Percentiles rank a stretch among this genome's conserved stretches.
Evolutionary conservation across 2,329 filamentous ascomycete species (phyloP).

Genomic region (Alternaria ventricosa): DNA sequence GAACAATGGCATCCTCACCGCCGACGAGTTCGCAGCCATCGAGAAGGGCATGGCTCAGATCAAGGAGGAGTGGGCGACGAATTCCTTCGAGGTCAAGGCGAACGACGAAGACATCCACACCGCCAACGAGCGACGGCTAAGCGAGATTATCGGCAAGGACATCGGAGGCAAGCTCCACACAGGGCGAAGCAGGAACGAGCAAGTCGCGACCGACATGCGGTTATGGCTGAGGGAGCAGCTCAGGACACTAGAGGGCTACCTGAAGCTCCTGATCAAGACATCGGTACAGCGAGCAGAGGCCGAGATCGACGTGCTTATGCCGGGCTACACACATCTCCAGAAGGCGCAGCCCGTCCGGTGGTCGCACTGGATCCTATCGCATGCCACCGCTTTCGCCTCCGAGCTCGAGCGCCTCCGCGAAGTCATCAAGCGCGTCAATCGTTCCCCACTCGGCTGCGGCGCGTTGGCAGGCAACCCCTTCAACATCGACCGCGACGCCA

Average conservation of each 20-base stretch:
- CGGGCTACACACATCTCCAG: constrained; percentile 87
- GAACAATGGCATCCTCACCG: constrained; percentile 74
- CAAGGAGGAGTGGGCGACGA: constrained; percentile 56
- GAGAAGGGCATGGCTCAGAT: constrained; percentile 71
- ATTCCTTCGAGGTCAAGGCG: constrained; percentile 55
- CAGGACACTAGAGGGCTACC: constrained; percentile 69
- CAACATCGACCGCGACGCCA: constrained; percentile 77
- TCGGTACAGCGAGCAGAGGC: constrained; percentile 72
- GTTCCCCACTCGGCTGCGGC: constrained; percentile 72
- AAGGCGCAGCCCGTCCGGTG: constrained; percentile 81
- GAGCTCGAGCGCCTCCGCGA: constrained; percentile 81
- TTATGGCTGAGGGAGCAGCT: constrained; percentile 84
- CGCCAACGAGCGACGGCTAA: constrained; percentile 61
- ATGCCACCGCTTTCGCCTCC: constrained; percentile 72
- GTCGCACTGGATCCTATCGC: constrained; percentile 81
- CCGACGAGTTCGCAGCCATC: constrained; percentile 75
- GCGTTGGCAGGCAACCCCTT: constrained; percentile 85
- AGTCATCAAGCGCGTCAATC: constrained; percentile 76
- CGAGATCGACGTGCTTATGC: constrained; percentile 81
- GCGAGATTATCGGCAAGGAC: constrained; percentile 86
- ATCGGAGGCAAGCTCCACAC: constrained; percentile 90
- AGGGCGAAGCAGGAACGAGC: constrained; percentile 84
- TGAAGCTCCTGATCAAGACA: constrained; percentile 74
- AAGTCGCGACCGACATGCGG: constrained; percentile 88
- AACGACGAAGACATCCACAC: constrained; percentile 64